phyloP scores from a whole-genome alignment of 306 rosid species.

The Datisca glomerata region DNA sequence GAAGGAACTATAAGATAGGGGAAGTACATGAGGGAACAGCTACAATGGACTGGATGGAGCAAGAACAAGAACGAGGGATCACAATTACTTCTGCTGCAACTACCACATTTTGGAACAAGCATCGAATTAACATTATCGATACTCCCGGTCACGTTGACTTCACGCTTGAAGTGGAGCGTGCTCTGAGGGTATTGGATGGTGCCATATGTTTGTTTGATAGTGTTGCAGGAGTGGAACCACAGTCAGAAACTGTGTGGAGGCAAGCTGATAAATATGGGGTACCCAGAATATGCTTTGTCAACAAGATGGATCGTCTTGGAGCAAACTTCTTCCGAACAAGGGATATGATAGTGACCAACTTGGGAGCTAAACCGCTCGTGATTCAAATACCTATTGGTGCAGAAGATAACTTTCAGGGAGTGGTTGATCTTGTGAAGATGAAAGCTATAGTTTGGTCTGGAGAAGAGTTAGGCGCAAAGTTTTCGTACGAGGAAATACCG shows the following conservation, averaged over 20 bases:
- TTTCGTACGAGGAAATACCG: conserved; percentile 63
- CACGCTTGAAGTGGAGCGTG: conserved; percentile 94
- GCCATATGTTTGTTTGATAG: conserved; percentile 94
- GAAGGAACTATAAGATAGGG: conserved; percentile 92
- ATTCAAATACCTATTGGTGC: conserved; percentile 82
- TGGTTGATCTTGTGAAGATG: conserved; percentile 84
- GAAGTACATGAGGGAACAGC: conserved; percentile 98
- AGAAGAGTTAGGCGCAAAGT: conserved; percentile 93
- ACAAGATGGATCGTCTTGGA: conserved; percentile 97
- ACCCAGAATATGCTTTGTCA: conserved; percentile 88
- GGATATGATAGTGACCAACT: conserved; percentile 85
- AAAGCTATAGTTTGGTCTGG: conserved; percentile 93
- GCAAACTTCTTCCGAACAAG: conserved; percentile 89
- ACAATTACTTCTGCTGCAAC: conserved; percentile 99
- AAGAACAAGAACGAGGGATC: conserved; percentile 96
- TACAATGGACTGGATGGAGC: conserved; percentile 99
- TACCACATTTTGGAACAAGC: conserved; percentile 90
- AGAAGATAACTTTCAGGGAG: conserved; percentile 76
- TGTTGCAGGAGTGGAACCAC: conserved; percentile 98
- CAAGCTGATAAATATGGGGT: conserved; percentile 97
- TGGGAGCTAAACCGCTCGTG: conserved; percentile 95
- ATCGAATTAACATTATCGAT: conserved; percentile 87
- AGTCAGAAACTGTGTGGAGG: conserved; percentile 97
- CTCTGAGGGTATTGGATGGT: conserved; percentile 96
- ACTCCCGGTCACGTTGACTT: conserved; percentile 97